phyloP scores from a whole-genome alignment of 495 filamentous ascomycete genomes.

The Xylaria bambusicola region DNA sequence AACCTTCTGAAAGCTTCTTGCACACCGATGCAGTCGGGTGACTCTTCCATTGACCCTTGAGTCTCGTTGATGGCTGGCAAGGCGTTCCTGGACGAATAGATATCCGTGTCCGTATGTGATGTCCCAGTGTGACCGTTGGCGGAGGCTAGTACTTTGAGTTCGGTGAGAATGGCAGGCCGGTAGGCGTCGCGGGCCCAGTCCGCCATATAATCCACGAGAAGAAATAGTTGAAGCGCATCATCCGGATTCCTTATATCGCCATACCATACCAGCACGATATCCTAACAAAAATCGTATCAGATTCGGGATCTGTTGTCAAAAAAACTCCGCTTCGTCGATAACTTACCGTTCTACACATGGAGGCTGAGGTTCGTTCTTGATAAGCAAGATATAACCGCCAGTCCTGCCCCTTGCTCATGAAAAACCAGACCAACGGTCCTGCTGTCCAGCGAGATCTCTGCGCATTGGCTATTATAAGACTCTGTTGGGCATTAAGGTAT shows the following conservation, averaged over 20 bases:
- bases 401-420: conserved; percentile 21
- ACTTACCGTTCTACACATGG: too few relatives aligned
- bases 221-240: conserved; percentile 31
- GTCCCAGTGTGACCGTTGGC: neutral
- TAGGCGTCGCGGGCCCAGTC: conserved; percentile 39
- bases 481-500: neutral
- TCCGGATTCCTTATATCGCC: conserved; percentile 24
- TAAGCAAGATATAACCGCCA: conserved; percentile 22
- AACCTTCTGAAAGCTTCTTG: neutral
- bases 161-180: conserved; percentile 12
- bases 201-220: conserved; percentile 36
- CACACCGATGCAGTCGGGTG: neutral
- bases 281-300: too few relatives aligned
- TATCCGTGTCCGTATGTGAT: too few relatives aligned
- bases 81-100: too few relatives aligned
- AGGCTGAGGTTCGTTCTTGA: too few relatives aligned
- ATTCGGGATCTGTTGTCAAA: too few relatives aligned
- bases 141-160: neutral
- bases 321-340: too few relatives aligned
- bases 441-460: neutral
- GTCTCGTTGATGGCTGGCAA: too few relatives aligned
- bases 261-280: too few relatives aligned
- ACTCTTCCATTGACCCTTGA: too few relatives aligned
- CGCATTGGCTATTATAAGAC: neutral
- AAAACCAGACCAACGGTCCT: conserved; percentile 30